Evolutionary conservation across 2,329 filamentous ascomycete genomes (phyloP).

Genomic region (Biscogniauxia sp.): DNA sequence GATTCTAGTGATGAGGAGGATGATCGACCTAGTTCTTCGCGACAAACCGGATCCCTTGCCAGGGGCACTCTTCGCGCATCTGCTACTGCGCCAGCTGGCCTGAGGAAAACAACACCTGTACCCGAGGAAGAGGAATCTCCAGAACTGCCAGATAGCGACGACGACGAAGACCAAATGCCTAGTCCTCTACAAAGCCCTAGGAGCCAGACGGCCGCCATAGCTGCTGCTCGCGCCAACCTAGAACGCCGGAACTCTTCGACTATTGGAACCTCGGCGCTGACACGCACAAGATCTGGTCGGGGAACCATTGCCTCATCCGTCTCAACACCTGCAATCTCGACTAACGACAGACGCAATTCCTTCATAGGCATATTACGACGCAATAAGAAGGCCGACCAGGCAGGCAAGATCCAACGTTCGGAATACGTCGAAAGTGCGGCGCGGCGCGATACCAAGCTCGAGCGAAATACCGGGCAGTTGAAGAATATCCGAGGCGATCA

Average conservation of each 20-base stretch:
- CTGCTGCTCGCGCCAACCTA: slow-evolving; percentile 11
- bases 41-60: slow-evolving; percentile 21
- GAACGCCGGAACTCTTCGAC: slow-evolving; percentile 22
- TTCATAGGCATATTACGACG: slow-evolving; percentile 62
- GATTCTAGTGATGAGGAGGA: slow-evolving; percentile 70
- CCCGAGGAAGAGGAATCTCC: slow-evolving; percentile 52
- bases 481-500: slow-evolving; percentile 41
- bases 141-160: slow-evolving; percentile 59
- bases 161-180: slow-evolving; percentile 47
- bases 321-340: slow-evolving; percentile 24
- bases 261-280: slow-evolving; percentile 30
- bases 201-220: slow-evolving; percentile 17
- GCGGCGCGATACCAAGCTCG: slow-evolving; percentile 59
- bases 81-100: slow-evolving; percentile 36
- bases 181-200: slow-evolving; percentile 26
- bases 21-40: slow-evolving; percentile 34
- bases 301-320: slow-evolving; percentile 21
- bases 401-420: slow-evolving; percentile 52
- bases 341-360: slow-evolving; percentile 43
- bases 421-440: slow-evolving; percentile 56
- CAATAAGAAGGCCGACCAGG: slow-evolving; percentile 52
- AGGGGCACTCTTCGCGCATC: slow-evolving; percentile 32
- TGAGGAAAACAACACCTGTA: slow-evolving; percentile 60
- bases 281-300: slow-evolving; percentile 25
- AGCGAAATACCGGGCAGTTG: slow-evolving; percentile 56